Percentiles rank a stretch among this genome's conserved stretches.
phyloP scores from a whole-genome alignment of 2,329 filamentous ascomycete species.

The Alternaria arborescens region DNA sequence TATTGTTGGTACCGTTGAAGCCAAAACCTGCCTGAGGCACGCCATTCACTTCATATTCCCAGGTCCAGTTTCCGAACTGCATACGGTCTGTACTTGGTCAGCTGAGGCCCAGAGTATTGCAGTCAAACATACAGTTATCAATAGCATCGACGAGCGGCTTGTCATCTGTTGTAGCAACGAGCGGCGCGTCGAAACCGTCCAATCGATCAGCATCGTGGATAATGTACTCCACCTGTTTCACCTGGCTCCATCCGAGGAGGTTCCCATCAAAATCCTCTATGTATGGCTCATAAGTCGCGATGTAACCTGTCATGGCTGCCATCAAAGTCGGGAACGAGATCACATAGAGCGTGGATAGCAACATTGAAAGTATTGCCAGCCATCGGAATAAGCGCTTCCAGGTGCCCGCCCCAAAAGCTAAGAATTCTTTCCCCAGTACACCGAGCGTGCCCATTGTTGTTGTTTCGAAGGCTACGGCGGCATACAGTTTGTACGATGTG shows the following conservation, averaged over 20 bases:
- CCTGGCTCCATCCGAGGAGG: conserved; percentile 36
- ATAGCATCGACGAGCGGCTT: conserved; percentile 14
- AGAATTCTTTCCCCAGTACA: conserved; percentile 41
- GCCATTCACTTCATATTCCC: background rate
- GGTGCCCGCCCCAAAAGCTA: conserved; percentile 30
- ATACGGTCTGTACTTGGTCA: background rate
- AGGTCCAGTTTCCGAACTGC: background rate
- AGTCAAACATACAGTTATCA: conserved; percentile 24
- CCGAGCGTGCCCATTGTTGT: conserved; percentile 42
- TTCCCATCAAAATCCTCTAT: conserved; percentile 35
- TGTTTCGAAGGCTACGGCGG: conserved; percentile 39
- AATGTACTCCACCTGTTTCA: conserved; percentile 23
- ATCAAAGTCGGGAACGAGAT: conserved; percentile 49
- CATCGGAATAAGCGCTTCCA: conserved; percentile 46
- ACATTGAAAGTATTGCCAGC: conserved; percentile 41
- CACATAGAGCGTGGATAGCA: conserved; percentile 46
- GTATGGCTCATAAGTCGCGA: conserved; percentile 41
- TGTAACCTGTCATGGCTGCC: conserved; percentile 53
- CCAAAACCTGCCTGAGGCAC: background rate
- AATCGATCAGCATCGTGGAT: conserved; percentile 31
- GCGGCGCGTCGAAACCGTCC: conserved; percentile 24
- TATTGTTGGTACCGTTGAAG: background rate
- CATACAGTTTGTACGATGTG: conserved; percentile 44
- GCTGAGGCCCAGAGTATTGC: background rate
- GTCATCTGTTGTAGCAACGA: background rate